Conservation (phyloP, 2,329 filamentous ascomycete species). For the Plectosphaerella sp. region DNA sequence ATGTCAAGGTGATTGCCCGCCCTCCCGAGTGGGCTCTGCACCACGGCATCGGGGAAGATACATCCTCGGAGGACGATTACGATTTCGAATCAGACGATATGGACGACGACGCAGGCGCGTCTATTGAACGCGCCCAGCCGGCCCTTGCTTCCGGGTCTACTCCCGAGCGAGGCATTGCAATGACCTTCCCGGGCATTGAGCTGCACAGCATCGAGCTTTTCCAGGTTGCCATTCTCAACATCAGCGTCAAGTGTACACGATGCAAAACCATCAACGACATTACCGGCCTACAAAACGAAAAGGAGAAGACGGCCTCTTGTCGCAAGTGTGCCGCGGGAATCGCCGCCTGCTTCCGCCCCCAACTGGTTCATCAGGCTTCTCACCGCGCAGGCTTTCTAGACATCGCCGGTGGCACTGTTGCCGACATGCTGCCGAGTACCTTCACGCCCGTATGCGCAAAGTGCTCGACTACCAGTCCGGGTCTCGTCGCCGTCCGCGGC, state of each 20-base stretch:
- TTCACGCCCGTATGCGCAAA: conserved; percentile 74
- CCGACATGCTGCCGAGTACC: conserved; percentile 73
- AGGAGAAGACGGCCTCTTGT: conserved; percentile 48
- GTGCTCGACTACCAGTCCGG: conserved; percentile 67
- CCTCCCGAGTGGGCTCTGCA: conserved; percentile 69
- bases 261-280: conserved; percentile 73
- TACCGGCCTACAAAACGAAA: conserved; percentile 55
- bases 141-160: conserved; percentile 28
- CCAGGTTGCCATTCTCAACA: conserved; percentile 60
- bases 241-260: conserved; percentile 73
- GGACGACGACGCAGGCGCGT: conserved; percentile 38
- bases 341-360: conserved; percentile 54
- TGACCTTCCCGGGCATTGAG: conserved; percentile 75
- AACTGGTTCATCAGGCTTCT: conserved; percentile 69
- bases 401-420: conserved; percentile 66
- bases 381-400: conserved; percentile 76
- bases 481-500: conserved; percentile 68
- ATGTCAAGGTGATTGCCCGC: conserved; percentile 67
- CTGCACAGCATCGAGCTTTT: conserved; percentile 74
- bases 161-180: conserved; percentile 65
- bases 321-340: conserved; percentile 54
- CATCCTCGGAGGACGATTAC: conserved; percentile 34
- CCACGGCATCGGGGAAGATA: conserved; percentile 33
- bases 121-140: conserved; percentile 25
- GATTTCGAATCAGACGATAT: conserved; percentile 39